phyloP scores from a whole-genome alignment of 2,329 filamentous ascomycete species.

The Septoria petroselini region DNA sequence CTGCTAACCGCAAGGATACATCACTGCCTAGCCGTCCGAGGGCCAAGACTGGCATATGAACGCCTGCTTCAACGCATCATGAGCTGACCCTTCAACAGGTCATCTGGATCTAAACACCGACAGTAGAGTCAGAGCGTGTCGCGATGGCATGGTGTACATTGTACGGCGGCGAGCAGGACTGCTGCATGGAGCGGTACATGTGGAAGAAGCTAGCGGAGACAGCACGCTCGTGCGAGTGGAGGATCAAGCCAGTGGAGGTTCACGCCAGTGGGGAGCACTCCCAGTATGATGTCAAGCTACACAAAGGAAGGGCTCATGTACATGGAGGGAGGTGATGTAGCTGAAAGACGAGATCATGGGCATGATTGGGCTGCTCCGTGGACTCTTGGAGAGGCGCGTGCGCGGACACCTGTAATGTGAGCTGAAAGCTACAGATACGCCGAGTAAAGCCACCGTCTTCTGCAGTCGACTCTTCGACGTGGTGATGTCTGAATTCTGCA shows the following conservation, averaged over 20 bases:
- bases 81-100: slow-evolving; percentile 21
- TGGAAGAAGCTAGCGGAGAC: slow-evolving; percentile 6
- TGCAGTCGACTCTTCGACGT: too few species aligned
- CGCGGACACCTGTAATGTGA: too few species aligned
- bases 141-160: neutral
- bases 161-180: neutral
- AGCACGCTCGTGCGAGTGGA: slow-evolving; percentile 9
- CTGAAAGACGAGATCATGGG: too few species aligned
- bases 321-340: too few species aligned
- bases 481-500: too few species aligned
- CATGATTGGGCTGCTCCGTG: too few species aligned
- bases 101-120: slow-evolving; percentile 18
- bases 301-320: neutral
- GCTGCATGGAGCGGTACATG: slow-evolving; percentile 2
- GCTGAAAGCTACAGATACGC: too few species aligned
- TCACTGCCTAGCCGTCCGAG: slow-evolving; percentile 14
- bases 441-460: too few species aligned
- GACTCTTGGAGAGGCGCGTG: too few species aligned
- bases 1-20: slow-evolving; percentile 15
- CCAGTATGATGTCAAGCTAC: neutral
- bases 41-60: slow-evolving; percentile 17
- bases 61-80: slow-evolving; percentile 1
- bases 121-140: neutral
- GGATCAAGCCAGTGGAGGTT: neutral
- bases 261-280: neutral